Evolutionary conservation across 305 asterid species (phyloP).

Genomic region (Plantago coronopus): DNA sequence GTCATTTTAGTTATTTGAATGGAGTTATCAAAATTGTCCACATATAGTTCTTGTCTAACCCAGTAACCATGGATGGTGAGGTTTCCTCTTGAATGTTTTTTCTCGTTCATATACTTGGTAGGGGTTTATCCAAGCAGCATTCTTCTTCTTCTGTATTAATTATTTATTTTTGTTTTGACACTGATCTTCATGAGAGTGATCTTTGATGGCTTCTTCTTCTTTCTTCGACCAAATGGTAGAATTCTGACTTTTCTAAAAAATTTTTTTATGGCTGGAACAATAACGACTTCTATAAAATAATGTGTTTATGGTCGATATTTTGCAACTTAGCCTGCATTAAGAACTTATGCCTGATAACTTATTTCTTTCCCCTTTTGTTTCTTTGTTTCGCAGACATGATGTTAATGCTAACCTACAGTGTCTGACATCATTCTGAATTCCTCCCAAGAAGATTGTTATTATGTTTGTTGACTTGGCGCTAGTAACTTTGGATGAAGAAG

Average conservation of each 20-base stretch:
- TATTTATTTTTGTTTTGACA: too few relatives aligned
- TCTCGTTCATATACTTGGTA: neutral
- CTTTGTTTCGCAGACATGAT: conserved; percentile 44
- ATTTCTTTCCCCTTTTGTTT: too few relatives aligned
- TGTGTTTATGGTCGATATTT: neutral
- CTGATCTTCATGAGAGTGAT: too few relatives aligned
- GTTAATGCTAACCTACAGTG: conserved; percentile 43
- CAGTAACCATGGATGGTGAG: neutral
- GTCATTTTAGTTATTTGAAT: neutral
- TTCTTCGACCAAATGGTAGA: too few relatives aligned
- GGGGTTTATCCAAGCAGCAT: neutral
- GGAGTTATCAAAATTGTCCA: neutral
- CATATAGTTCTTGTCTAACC: neutral
- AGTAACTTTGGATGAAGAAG: conserved; percentile 18
- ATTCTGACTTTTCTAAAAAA: too few relatives aligned
- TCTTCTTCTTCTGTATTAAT: too few relatives aligned
- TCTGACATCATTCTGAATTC: conserved; percentile 30
- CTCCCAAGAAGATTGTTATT: conserved; percentile 21
- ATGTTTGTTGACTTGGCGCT: conserved; percentile 25
- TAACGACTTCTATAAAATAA: too few relatives aligned
- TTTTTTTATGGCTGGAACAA: too few relatives aligned
- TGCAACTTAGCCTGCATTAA: too few relatives aligned
- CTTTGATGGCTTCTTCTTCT: too few relatives aligned
- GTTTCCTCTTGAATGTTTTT: neutral
- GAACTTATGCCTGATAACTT: neutral